Percentiles rank a stretch among this genome's conserved stretches.
These are phyloP conservation scores for Calonectria hongkongensis DNA, from an alignment of 2,329 filamentous ascomycete species.

Conservation along the genomic window DNA sequence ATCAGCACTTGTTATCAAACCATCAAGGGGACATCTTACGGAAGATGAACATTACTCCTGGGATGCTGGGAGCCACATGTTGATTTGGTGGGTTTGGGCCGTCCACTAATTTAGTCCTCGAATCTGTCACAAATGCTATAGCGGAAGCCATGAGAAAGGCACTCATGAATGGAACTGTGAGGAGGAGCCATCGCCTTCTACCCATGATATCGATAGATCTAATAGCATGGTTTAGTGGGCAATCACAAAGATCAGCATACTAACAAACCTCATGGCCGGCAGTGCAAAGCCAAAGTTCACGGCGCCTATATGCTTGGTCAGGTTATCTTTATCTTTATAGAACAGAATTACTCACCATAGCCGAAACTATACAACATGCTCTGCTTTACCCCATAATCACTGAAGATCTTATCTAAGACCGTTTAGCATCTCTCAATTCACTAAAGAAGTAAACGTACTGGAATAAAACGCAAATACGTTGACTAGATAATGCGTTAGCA, in stretches of 20 bases:
- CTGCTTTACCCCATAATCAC: constrained; percentile 42
- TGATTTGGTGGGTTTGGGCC: no score
- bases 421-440: background rate
- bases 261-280: constrained; percentile 55
- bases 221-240: background rate
- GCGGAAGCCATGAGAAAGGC: constrained; percentile 43
- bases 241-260: background rate
- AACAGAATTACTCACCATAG: constrained; percentile 51
- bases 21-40: background rate
- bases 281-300: constrained; percentile 63
- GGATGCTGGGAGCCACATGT: constrained; percentile 16
- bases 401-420: constrained; percentile 43
- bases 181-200: constrained; percentile 64
- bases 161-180: constrained; percentile 65
- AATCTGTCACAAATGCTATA: constrained; percentile 34
- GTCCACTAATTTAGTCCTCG: background rate
- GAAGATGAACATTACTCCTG: constrained; percentile 44
- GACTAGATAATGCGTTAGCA: constrained; percentile 30
- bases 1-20: constrained; percentile 17
- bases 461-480: constrained; percentile 67
- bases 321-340: background rate
- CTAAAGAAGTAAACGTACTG: constrained; percentile 49
- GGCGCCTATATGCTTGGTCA: constrained; percentile 47
- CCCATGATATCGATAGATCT: constrained; percentile 61
- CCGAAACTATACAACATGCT: constrained; percentile 52